phyloP scores from a whole-genome alignment of 805 yeast genomes.

The Candida awuae region DNA sequence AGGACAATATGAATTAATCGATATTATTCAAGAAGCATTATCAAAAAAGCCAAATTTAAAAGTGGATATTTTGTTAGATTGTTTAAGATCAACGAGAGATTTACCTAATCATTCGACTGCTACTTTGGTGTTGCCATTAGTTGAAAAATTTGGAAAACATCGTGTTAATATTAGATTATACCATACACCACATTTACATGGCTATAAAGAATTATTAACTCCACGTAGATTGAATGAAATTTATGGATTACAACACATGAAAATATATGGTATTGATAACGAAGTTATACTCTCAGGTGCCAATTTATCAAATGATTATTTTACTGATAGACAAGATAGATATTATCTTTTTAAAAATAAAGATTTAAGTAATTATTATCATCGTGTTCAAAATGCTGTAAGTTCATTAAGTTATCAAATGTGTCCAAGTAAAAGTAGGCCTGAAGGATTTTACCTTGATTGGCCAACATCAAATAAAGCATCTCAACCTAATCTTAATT shows the following conservation, averaged over 20 bases:
- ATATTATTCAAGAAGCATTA: constrained; percentile 55
- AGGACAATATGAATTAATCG: constrained; percentile 65
- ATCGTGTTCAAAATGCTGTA: constrained; percentile 58
- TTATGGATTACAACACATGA: constrained; percentile 94
- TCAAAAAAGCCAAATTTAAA: constrained; percentile 48
- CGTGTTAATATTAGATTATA: constrained; percentile 78
- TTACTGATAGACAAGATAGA: constrained; percentile 90
- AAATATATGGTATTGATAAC: constrained; percentile 88
- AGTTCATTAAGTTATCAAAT: constrained; percentile 65
- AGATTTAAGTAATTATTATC: constrained; percentile 63
- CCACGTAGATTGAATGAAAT: constrained; percentile 90
- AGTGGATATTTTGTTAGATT: constrained; percentile 75
- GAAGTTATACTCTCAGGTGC: constrained; percentile 89
- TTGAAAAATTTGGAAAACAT: constrained; percentile 49
- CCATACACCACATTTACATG: constrained; percentile 80
- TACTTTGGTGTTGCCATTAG: constrained; percentile 57
- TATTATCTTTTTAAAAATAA: constrained; percentile 64
- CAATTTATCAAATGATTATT: constrained; percentile 83
- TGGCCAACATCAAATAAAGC: constrained; percentile 72
- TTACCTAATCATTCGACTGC: constrained; percentile 78
- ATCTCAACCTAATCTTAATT: constrained; percentile 57
- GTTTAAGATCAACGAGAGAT: constrained; percentile 87
- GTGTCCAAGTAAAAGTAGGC: constrained; percentile 31
- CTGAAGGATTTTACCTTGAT: constrained; percentile 42
- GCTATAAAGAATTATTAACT: constrained; percentile 51